Evolutionary conservation across 371 early-diverging fungal genomes (phyloP).

Genomic region (Rhizomucor miehei): DNA sequence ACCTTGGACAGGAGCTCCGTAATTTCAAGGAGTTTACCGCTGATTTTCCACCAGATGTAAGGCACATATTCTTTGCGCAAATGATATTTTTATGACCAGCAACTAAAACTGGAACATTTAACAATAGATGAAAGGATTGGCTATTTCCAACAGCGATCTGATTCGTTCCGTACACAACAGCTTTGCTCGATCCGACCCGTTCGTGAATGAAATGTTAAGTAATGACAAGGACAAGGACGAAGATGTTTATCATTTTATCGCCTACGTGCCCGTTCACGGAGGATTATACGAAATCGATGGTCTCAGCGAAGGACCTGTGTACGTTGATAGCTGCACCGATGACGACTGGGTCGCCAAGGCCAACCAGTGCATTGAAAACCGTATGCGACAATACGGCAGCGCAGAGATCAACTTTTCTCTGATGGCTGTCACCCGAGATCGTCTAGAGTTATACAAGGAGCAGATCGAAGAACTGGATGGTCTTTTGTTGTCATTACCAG

Average conservation of each 20-base stretch:
- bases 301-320: constrained; percentile 67
- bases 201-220: constrained; percentile 66
- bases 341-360: constrained; percentile 71
- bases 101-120: neutral
- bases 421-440: constrained; percentile 79
- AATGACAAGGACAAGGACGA: constrained; percentile 63
- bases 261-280: constrained; percentile 80
- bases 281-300: constrained; percentile 89
- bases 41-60: constrained; percentile 80
- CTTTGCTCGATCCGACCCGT: constrained; percentile 78
- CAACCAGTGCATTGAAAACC: constrained; percentile 65
- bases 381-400: constrained; percentile 65
- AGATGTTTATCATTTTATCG: constrained; percentile 87
- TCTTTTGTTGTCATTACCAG: constrained; percentile 35
- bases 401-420: constrained; percentile 84
- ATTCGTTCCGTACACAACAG: constrained; percentile 85
- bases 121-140: constrained; percentile 73
- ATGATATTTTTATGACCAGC: neutral
- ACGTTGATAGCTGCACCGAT: constrained; percentile 58
- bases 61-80: neutral
- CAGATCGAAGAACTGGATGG: constrained; percentile 52
- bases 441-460: constrained; percentile 52
- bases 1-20: constrained; percentile 68
- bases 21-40: constrained; percentile 79
- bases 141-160: constrained; percentile 78